phyloP scores from a whole-genome alignment of 805 yeast species.

The Grigorovia transvaalensis region DNA sequence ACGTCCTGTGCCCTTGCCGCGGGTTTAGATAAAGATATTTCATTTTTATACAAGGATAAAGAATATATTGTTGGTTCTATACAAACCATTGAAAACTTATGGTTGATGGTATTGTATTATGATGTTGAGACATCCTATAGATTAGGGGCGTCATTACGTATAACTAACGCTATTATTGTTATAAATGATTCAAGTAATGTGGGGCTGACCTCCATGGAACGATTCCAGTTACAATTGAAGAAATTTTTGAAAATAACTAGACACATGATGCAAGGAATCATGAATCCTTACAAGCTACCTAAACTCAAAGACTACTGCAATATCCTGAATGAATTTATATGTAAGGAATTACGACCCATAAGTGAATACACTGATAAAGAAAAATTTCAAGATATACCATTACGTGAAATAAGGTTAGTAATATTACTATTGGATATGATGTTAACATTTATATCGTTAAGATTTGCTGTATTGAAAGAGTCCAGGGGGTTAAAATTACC shows the following conservation, averaged over 20 bases:
- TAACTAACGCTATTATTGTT: slow-evolving; percentile 4
- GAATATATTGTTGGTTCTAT: slow-evolving; percentile 14
- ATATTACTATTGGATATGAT: slow-evolving; percentile 13
- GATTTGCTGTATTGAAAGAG: slow-evolving; percentile 10
- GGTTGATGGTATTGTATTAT: slow-evolving; percentile 18
- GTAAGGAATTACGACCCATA: slow-evolving; percentile 1
- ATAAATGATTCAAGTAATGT: slow-evolving; percentile 1
- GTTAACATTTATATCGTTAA: slow-evolving; percentile 8
- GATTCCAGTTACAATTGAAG: slow-evolving; percentile 7
- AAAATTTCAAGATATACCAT: not conserved
- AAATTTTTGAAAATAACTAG: slow-evolving; percentile 14
- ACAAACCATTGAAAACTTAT: slow-evolving; percentile 18
- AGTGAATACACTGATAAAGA: not conserved
- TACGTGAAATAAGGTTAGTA: slow-evolving; percentile 3
- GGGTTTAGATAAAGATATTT: slow-evolving; percentile 20
- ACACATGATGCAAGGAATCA: slow-evolving; percentile 10
- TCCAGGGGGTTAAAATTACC: slow-evolving; percentile 6
- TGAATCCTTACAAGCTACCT: slow-evolving; percentile 6
- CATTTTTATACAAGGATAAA: slow-evolving; percentile 7
- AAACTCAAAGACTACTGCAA: slow-evolving; percentile 4
- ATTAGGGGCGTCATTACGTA: slow-evolving; percentile 16
- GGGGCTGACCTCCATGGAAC: not conserved
- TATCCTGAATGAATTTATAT: not conserved
- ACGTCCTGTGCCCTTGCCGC: slow-evolving; percentile 11
- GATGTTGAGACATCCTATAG: slow-evolving; percentile 19